phyloP scores from a whole-genome alignment of 495 filamentous ascomycete species.

The Penicillium coprophilum region DNA sequence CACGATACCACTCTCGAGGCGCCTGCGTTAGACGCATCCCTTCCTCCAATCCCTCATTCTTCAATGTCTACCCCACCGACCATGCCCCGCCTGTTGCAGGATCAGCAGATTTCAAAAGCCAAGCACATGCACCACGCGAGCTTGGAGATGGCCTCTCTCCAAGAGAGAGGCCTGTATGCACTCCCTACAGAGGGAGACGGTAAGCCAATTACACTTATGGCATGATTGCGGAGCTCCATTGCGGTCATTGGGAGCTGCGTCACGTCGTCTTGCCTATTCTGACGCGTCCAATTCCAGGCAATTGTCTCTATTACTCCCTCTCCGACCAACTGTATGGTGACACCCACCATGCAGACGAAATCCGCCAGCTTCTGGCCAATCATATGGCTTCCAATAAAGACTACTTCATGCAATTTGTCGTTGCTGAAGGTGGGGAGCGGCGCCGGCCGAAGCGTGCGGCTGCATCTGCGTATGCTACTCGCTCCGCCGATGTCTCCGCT shows the following conservation, averaged over 20 bases:
- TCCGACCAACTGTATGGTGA: constrained; percentile 72
- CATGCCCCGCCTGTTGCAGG: constrained; percentile 18
- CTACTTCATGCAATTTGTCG: constrained; percentile 68
- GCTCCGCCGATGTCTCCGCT: constrained; percentile 36
- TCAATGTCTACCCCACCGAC: neutral
- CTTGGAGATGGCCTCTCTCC: constrained; percentile 41
- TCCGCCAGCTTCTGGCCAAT: constrained; percentile 59
- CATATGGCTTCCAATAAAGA: constrained; percentile 61
- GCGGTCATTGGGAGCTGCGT: neutral
- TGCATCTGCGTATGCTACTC: constrained; percentile 40
- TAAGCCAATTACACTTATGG: constrained; percentile 20
- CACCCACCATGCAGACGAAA: constrained; percentile 55
- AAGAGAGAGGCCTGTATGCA: constrained; percentile 41
- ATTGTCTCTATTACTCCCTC: constrained; percentile 76
- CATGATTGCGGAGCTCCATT: neutral
- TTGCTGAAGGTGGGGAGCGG: constrained; percentile 58
- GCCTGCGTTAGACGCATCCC: constrained; percentile 6
- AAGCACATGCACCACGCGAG: constrained; percentile 28
- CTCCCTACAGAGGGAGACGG: constrained; percentile 49
- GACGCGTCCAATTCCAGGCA: constrained; percentile 49
- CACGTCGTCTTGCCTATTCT: constrained; percentile 11
- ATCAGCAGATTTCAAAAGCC: constrained; percentile 10
- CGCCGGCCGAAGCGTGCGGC: constrained; percentile 63
- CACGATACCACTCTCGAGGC: constrained; percentile 25
- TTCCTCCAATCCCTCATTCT: neutral